A percentile compares a stretch with the other conserved stretches of the same genome.
Conservation (phyloP, 2,329 filamentous ascomycete genomes). For the Trichocomaceae sp. region DNA sequence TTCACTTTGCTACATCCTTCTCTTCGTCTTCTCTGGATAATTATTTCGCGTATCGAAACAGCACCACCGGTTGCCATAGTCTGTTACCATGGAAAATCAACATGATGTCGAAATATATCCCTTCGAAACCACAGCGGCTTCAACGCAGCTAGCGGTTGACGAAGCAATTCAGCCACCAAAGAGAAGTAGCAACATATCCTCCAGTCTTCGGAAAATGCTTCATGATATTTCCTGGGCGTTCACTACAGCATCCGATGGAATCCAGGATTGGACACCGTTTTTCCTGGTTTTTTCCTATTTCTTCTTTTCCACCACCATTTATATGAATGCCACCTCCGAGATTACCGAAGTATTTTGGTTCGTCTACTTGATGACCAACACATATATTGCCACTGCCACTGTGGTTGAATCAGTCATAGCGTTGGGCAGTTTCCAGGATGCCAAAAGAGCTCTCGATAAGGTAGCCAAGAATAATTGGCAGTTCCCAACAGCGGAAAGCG, state of each 20-base stretch:
- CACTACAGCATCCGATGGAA: conserved; percentile 10
- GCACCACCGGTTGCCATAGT: neutral
- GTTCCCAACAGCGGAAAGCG: conserved; percentile 36
- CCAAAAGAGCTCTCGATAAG: conserved; percentile 31
- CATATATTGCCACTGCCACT: conserved; percentile 39
- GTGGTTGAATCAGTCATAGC: conserved; percentile 39
- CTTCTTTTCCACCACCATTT: conserved; percentile 36
- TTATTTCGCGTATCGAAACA: neutral
- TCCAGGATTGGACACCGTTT: conserved; percentile 38
- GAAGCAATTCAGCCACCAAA: neutral
- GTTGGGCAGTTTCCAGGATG: conserved; percentile 31
- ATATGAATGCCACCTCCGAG: conserved; percentile 33
- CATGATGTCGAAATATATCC: conserved; percentile 1
- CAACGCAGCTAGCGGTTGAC: neutral
- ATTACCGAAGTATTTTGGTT: conserved; percentile 40
- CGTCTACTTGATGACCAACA: conserved; percentile 40
- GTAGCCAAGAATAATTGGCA: conserved; percentile 35
- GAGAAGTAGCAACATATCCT: conserved; percentile 4
- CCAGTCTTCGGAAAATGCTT: conserved; percentile 9
- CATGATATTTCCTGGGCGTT: conserved; percentile 11
- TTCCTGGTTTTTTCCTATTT: conserved; percentile 38
- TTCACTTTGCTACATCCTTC: neutral
- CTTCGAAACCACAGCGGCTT: neutral
- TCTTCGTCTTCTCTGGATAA: neutral
- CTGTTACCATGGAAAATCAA: conserved; percentile 10